phyloP scores from a whole-genome alignment of 441 rosid species.

The Breynia disticha region DNA sequence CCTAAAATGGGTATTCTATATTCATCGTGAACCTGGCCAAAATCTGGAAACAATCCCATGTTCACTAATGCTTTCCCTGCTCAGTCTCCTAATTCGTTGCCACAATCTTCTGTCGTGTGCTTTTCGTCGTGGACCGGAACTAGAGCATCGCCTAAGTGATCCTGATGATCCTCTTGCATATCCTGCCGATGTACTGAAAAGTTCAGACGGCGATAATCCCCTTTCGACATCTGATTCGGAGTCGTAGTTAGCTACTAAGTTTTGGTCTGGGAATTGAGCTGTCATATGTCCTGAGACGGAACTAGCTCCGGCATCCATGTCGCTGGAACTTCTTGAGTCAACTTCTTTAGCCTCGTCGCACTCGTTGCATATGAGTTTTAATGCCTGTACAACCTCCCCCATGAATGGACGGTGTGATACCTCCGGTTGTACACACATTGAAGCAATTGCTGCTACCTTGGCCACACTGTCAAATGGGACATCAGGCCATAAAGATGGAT shows the following conservation, averaged over 20 bases:
- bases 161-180: slow-evolving; percentile 28
- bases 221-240: slow-evolving; percentile 58
- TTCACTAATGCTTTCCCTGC: slow-evolving; percentile 66
- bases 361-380: slow-evolving; percentile 82
- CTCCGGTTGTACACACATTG: slow-evolving; percentile 92
- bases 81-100: slow-evolving; percentile 55
- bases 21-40: slow-evolving; percentile 56
- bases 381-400: slow-evolving; percentile 97
- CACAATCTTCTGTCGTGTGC: slow-evolving; percentile 50
- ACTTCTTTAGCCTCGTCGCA: slow-evolving; percentile 68
- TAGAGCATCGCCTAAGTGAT: slow-evolving; percentile 52
- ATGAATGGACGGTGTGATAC: slow-evolving; percentile 94
- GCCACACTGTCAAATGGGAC: slow-evolving; percentile 71
- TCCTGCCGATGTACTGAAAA: slow-evolving; percentile 39
- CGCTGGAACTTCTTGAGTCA: slow-evolving; percentile 51
- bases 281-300: slow-evolving; percentile 35
- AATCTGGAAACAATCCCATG: slow-evolving; percentile 35
- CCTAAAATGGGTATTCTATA: slow-evolving; percentile 4
- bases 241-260: slow-evolving; percentile 36
- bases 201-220: slow-evolving; percentile 40
- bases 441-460: slow-evolving; percentile 91
- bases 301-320: slow-evolving; percentile 38
- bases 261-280: slow-evolving; percentile 27
- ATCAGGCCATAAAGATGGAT: slow-evolving; percentile 53
- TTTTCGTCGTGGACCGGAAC: slow-evolving; percentile 59